A percentile compares a stretch with the other conserved stretches of the same genome.
Evolutionary conservation across 2,329 filamentous ascomycete species (phyloP).

Genomic region (Aspergillus jensenii): DNA sequence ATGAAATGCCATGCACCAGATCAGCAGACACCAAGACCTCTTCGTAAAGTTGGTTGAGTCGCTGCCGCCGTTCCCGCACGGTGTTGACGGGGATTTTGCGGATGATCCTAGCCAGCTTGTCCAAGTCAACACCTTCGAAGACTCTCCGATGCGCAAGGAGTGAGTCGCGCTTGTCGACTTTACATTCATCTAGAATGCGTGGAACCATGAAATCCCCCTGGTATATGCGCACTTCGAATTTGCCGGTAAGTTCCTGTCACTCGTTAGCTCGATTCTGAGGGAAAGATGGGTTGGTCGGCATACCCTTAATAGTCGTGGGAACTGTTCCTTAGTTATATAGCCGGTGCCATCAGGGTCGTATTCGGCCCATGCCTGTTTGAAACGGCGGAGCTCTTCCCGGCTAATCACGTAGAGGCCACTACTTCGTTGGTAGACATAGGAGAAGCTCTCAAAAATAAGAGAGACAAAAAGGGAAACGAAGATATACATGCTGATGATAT

Average conservation of each 20-base stretch:
- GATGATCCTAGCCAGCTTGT: slow-evolving; percentile 72
- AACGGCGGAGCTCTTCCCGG: slow-evolving; percentile 88
- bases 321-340: slow-evolving; percentile 85
- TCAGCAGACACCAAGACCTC: slow-evolving; percentile 94
- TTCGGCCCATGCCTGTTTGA: slow-evolving; percentile 97
- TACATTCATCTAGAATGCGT: slow-evolving; percentile 83
- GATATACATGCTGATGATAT: slow-evolving; percentile 99
- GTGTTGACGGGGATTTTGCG: slow-evolving; percentile 69
- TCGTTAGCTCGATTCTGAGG: slow-evolving; percentile 8
- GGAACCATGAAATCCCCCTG: slow-evolving; percentile 83
- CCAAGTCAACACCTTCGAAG: slow-evolving; percentile 65
- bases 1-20: slow-evolving; percentile 83
- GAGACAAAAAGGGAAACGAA: slow-evolving; percentile 98
- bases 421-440: slow-evolving; percentile 96
- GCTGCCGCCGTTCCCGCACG: slow-evolving; percentile 71
- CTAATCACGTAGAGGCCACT: slow-evolving; percentile 89
- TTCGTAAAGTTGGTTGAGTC: slow-evolving; percentile 94
- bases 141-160: slow-evolving; percentile 38
- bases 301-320: slow-evolving; percentile 81
- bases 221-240: slow-evolving; percentile 97
- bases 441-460: slow-evolving; percentile 98
- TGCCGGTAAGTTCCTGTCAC: slow-evolving; percentile 74
- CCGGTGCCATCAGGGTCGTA: slow-evolving; percentile 90
- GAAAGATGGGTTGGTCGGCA: slow-evolving; percentile 25
- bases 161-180: slow-evolving; percentile 55